These are phyloP conservation scores for Pseudogymnoascus sp. DNA, from an alignment of 2,329 filamentous ascomycete genomes.

Conservation along the genomic window DNA sequence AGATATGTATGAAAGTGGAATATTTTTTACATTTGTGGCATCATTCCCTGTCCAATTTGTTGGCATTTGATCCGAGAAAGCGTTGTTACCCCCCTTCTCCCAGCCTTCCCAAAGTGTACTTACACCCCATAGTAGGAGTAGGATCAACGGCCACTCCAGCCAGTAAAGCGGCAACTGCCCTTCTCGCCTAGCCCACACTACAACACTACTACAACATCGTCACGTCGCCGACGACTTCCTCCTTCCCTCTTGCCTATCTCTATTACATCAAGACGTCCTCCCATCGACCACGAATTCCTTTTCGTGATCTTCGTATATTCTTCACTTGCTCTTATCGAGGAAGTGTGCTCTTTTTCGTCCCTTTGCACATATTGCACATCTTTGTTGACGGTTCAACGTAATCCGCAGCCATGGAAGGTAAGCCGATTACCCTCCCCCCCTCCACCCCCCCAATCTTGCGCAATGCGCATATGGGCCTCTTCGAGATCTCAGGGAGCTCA, in stretches of 20 bases:
- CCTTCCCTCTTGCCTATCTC: conserved; percentile 14
- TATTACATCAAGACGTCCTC: conserved; percentile 14
- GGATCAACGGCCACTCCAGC: background rate
- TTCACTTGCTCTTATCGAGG: conserved; percentile 21
- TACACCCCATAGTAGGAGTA: background rate
- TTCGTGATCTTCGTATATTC: conserved; percentile 23
- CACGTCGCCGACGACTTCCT: conserved; percentile 11
- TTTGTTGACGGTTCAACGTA: conserved; percentile 26
- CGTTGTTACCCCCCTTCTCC: background rate
- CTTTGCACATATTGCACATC: conserved; percentile 20
- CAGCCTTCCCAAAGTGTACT: background rate
- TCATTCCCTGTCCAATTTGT: conserved; percentile 3
- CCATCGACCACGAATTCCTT: conserved; percentile 23
- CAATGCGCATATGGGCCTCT: conserved; percentile 14
- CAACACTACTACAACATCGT: conserved; percentile 10
- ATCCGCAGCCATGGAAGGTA: conserved; percentile 33
- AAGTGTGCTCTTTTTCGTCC: conserved; percentile 22
- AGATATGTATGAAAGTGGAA: background rate
- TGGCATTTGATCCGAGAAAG: background rate
- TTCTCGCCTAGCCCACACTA: conserved; percentile 12
- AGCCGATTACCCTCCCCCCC: conserved; percentile 18
- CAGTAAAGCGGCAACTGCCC: conserved; percentile 11
- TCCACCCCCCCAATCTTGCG: conserved; percentile 12
- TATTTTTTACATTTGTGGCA: background rate
- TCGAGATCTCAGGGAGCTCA: conserved; percentile 11